Base-by-base conservation (phyloP, 768 basidiomycete species). In the Exidia glandulosa region DNA sequence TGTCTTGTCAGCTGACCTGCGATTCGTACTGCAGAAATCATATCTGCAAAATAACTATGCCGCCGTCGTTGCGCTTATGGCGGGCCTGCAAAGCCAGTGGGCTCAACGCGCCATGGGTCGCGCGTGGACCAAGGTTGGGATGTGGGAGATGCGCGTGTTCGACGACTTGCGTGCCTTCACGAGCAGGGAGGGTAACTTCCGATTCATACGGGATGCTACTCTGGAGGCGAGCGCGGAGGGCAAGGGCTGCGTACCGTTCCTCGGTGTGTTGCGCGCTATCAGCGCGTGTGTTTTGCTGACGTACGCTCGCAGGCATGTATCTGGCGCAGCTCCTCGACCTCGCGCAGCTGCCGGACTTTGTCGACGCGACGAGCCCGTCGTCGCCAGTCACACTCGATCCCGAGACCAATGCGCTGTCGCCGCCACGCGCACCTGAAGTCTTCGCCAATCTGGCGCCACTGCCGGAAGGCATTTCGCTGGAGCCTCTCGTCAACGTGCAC, bases 401-500 rank as follows among this genome's bases (percentile, higher is more conserved):
- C 0, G 71, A 73, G 23, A 82, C 83, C 6, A 79, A 80, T 48
- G 81, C 79, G 64, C 84, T 90, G 60, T 82, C 86, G 62, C 71
- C 85, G 7, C 87, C 84, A 1, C 79, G 84, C 32, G 84, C 86
- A 63, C 88, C 90, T 0, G 88, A 90, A 62, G 87, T 91, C 30
- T 93, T 93, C 70, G 77, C 83, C 1, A 77, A 84, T 13, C 78
- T 93, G 5, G 78, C 83, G 2, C 80, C 85, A 7, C 80, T 92
- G 3, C 90, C 90, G 0, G 68, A 82, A 1, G 80, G 81, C n/a
- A 88, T 91, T 77, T 82, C 85, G 62, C 79, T 93, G 31, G 89
- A 92, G 66, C 89, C 90, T 3, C 72, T 93, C 60, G 89, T 93
- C 73, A 93, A 91, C 68, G 86, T 93, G 5, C 88, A 92, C 71